Conservation (phyloP, 345 rosid genomes). For the Carallia pectinifolia region DNA sequence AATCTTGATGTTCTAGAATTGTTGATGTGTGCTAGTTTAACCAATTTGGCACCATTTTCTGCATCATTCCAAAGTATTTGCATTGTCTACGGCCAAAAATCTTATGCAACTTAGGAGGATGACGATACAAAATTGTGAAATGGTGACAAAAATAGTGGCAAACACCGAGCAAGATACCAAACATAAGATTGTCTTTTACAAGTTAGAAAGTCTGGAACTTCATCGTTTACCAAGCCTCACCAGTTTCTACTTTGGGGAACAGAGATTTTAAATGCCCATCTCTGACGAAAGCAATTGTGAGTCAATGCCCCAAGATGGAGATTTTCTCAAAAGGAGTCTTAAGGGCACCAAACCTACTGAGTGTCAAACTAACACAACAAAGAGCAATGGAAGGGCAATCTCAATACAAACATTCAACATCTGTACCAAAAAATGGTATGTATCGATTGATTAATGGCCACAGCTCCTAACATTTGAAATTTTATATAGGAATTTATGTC, state of each 20-base stretch:
- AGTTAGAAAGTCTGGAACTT: constrained; percentile 12
- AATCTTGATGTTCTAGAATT: neutral
- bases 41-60: constrained; percentile 5
- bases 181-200: constrained; percentile 1
- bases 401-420: constrained; percentile 1
- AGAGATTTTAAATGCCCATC: constrained; percentile 3
- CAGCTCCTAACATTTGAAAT: no score
- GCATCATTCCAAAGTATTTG: neutral
- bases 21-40: neutral
- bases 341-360: constrained; percentile 12
- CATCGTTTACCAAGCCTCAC: constrained; percentile 7
- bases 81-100: neutral
- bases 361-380: neutral
- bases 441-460: neutral
- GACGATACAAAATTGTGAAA: constrained; percentile 9
- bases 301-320: constrained; percentile 12
- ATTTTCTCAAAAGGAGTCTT: constrained; percentile 22
- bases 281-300: constrained; percentile 9
- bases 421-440: neutral
- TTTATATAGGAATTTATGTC: no score
- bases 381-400: neutral
- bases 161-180: neutral
- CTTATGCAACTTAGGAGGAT: neutral
- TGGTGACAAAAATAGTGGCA: constrained; percentile 5
- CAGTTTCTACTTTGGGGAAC: neutral